Evolutionary conservation across 352 stramenopile genomes (phyloP).

Genomic region (Phytophthora sp.): DNA sequence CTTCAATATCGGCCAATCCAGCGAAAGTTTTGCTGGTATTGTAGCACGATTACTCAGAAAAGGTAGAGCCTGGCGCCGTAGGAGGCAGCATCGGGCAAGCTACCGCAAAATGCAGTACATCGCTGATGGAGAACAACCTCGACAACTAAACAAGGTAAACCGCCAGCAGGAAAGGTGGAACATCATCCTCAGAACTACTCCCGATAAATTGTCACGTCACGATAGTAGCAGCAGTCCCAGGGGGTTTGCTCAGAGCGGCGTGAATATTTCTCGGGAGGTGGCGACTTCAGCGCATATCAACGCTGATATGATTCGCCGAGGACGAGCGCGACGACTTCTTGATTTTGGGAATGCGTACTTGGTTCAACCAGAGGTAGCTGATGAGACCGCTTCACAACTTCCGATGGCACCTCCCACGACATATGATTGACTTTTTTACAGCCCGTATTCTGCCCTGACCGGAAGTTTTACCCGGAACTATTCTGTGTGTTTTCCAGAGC

Average conservation of each 20-base stretch:
- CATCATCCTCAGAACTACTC: neutral
- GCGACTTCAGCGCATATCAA: conserved; percentile 5
- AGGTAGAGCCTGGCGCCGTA: neutral
- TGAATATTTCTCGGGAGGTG: neutral
- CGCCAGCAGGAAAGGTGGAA: neutral
- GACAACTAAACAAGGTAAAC: neutral
- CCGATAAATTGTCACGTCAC: neutral
- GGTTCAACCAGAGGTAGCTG: neutral
- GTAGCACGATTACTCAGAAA: neutral
- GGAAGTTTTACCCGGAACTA: too few relatives aligned
- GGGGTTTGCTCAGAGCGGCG: neutral
- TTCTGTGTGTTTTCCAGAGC: too few relatives aligned
- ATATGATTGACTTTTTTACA: too few relatives aligned
- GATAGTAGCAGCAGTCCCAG: neutral
- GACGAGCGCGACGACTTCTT: neutral
- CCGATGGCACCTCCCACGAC: neutral
- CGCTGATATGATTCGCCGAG: neutral
- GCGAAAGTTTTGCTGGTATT: neutral
- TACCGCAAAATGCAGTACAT: neutral
- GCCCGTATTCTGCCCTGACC: too few relatives aligned
- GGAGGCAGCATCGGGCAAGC: neutral
- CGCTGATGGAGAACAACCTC: neutral
- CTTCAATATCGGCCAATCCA: neutral
- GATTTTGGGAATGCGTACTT: neutral
- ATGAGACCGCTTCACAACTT: neutral